A percentile compares a stretch with the other conserved stretches of the same genome.
Evolutionary conservation across 1,139 yeast species (phyloP).

Genomic region (Candida anutae): DNA sequence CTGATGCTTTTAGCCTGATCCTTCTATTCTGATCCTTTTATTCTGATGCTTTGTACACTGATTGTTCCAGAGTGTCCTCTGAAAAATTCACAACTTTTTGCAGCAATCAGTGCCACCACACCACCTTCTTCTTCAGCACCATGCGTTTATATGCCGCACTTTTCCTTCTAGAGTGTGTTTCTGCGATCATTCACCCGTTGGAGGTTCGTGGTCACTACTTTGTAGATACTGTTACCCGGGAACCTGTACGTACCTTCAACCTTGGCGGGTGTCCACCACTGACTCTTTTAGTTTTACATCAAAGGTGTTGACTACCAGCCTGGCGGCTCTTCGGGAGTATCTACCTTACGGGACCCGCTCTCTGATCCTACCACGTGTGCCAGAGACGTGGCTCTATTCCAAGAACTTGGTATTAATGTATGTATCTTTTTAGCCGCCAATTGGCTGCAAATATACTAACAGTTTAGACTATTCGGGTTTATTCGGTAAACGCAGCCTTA

Average conservation of each 20-base stretch:
- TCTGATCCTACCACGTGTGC: constrained; percentile 64
- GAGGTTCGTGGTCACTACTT: constrained; percentile 62
- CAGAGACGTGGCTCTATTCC: constrained; percentile 67
- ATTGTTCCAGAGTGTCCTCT: no score
- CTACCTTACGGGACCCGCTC: constrained; percentile 54
- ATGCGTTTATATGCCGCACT: no score
- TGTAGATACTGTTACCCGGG: constrained; percentile 64
- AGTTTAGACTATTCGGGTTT: constrained; percentile 65
- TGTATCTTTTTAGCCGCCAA: constrained; percentile 9
- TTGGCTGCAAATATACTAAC: constrained; percentile 11
- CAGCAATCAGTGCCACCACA: no score
- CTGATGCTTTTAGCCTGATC: no score
- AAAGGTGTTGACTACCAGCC: constrained; percentile 85
- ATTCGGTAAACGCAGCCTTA: constrained; percentile 74
- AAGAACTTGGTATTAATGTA: constrained; percentile 69
- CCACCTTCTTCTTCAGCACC: no score
- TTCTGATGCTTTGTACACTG: no score
- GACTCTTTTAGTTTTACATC: constrained; percentile 50
- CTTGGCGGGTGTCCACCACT: constrained; percentile 5
- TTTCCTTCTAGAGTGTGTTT: no score
- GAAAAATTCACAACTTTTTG: no score
- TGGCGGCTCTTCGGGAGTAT: constrained; percentile 72
- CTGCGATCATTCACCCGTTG: constrained; percentile 49
- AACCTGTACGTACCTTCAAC: constrained; percentile 46
- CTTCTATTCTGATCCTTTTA: no score